These are phyloP conservation scores for Wickerhamomyces queroliae DNA, from an alignment of 805 yeast genomes.

Conservation along the genomic window DNA sequence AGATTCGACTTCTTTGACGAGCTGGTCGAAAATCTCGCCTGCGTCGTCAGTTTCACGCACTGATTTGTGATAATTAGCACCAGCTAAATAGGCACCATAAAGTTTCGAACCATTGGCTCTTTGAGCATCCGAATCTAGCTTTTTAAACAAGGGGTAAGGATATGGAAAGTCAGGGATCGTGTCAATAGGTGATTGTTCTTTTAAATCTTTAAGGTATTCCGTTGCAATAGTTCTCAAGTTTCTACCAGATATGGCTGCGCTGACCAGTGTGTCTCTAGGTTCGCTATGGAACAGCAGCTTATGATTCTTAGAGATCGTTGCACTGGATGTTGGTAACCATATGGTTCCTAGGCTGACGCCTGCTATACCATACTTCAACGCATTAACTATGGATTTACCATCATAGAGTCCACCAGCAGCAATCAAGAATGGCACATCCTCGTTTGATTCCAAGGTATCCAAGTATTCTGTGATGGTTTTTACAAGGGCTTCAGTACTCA, in stretches of 20 bases:
- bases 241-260: slow-evolving; percentile 19
- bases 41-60: slow-evolving; percentile 14
- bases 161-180: slow-evolving; percentile 20
- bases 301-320: slow-evolving; percentile 14
- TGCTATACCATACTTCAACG: slow-evolving; percentile 37
- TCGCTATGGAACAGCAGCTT: slow-evolving; percentile 10
- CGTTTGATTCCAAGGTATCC: background rate
- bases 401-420: slow-evolving; percentile 52
- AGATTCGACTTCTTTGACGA: slow-evolving; percentile 3
- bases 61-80: slow-evolving; percentile 10
- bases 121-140: slow-evolving; percentile 6
- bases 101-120: background rate
- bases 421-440: slow-evolving; percentile 25
- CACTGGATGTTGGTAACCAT: slow-evolving; percentile 27
- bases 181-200: background rate
- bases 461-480: slow-evolving; percentile 16
- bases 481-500: slow-evolving; percentile 29
- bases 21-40: slow-evolving; percentile 7
- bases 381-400: slow-evolving; percentile 24
- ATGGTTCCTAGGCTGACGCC: slow-evolving; percentile 54
- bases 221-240: slow-evolving; percentile 18
- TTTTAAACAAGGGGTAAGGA: slow-evolving; percentile 21
- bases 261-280: slow-evolving; percentile 22
- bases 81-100: slow-evolving; percentile 13
- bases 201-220: slow-evolving; percentile 17